Evolutionary conservation across 768 basidiomycete genomes (phyloP), one percentile per base, ranked within the genome.

Genomic region (Mrakia blollopis): DNA sequence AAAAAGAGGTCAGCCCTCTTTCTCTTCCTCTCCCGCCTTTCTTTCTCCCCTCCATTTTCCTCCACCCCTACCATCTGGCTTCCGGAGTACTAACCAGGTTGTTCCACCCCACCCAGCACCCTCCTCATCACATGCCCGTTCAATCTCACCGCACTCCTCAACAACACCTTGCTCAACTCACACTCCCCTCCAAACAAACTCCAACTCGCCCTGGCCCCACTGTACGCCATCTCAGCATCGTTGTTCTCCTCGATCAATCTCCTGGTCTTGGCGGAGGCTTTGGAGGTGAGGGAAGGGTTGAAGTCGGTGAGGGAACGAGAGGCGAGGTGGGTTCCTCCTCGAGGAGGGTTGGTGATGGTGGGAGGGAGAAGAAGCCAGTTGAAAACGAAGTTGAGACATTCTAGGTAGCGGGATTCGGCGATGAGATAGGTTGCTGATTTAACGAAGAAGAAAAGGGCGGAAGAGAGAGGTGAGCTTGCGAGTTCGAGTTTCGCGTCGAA

Each of bases 351-450:
- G 3, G 54, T 60, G 50, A 37, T 30, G 52, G 50, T 10, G 54
- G 50, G 47, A 11, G 71, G 71, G 44, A 54, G 44, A 23, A 54
- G 50, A 54, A 72, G 71, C 71, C 71, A 72, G 54, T 72, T 72
- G 35, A 35, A 72, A 35, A 50, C 54, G 35, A 72, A 72, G 71
- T 72, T 72, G 50, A 72, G 71, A n/a, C 71, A 72, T 28, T 72
- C 71, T 32, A 72, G 71, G 30, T 60, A 72, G 23, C 71, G 50
- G 23, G 30, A 32, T 32, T 72, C 71, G 30, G 47, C 50, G 21
- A 72, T 47, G 5, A 72, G 35, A 13, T 72, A 72, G 32, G 54
- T 57, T 13, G 71, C 47, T 37, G 32, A 7, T 4, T 3, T 32
- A 9, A 7, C 4, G n/a, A 35, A 37, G 18, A 25, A 10, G 37